These are phyloP conservation scores for Coelastrella sp. DNA, from an alignment of 139 green algal species.

Conservation along the genomic window DNA sequence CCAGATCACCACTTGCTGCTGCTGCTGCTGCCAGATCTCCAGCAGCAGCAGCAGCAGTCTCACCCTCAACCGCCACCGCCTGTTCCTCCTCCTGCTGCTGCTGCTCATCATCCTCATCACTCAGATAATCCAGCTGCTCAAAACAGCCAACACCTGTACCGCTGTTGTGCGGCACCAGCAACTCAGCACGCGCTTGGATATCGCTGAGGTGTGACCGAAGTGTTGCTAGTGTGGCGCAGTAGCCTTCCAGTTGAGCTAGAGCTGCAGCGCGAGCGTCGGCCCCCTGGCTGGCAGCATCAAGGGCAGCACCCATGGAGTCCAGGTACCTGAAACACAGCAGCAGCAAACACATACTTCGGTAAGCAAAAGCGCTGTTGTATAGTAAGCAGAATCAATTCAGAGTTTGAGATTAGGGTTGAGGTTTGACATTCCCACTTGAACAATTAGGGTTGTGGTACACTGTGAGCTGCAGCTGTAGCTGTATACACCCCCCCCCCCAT, in stretches of 20 bases:
- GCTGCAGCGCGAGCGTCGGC: slow-evolving; percentile 51
- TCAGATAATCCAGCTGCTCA: slow-evolving; percentile 46
- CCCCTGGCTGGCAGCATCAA: slow-evolving; percentile 48
- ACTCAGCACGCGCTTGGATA: slow-evolving; percentile 20
- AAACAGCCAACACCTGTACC: slow-evolving; percentile 13
- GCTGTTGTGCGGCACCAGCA: slow-evolving; percentile 45
- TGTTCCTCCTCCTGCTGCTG: slow-evolving; percentile 9
- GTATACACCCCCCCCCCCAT: neutral
- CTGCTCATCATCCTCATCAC: slow-evolving; percentile 1
- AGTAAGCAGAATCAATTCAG: neutral
- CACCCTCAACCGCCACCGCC: neutral
- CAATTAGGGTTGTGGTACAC: neutral
- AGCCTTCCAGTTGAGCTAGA: slow-evolving; percentile 46
- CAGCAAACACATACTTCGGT: neutral
- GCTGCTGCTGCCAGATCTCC: neutral
- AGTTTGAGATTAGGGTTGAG: neutral
- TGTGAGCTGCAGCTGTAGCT: neutral
- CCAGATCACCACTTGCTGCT: neutral
- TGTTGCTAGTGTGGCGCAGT: neutral
- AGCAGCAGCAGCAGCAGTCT: slow-evolving; percentile 16
- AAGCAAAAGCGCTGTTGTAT: neutral
- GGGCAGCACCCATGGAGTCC: slow-evolving; percentile 48
- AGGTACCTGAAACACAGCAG: slow-evolving; percentile 56
- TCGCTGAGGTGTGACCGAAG: neutral
- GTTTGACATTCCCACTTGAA: neutral